Percentiles rank a stretch among this genome's conserved stretches.
phyloP scores from a whole-genome alignment of 192 early-diverging fungal species.

The Dissophora globulifera region DNA sequence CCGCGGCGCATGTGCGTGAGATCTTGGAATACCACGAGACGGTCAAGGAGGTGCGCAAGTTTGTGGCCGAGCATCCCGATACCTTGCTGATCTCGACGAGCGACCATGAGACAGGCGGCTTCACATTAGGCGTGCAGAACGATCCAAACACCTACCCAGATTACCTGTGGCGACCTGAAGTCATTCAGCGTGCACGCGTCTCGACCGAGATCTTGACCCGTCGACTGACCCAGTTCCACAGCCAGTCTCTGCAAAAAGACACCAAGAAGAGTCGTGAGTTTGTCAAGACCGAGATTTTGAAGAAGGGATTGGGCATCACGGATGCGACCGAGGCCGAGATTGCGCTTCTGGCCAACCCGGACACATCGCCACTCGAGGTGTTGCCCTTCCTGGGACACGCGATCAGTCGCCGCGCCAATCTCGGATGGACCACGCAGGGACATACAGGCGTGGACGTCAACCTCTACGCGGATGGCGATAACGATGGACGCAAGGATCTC shows the following conservation, averaged over 20 bases:
- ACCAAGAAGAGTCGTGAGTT: slow-evolving; percentile 27
- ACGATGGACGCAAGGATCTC: slow-evolving; percentile 26
- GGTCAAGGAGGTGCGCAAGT: slow-evolving; percentile 74
- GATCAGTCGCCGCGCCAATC: slow-evolving; percentile 13
- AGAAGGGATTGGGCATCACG: slow-evolving; percentile 72
- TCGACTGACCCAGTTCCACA: slow-evolving; percentile 43
- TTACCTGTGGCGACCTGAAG: slow-evolving; percentile 86
- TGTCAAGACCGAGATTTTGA: slow-evolving; percentile 69
- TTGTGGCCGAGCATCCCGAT: slow-evolving; percentile 80
- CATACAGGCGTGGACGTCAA: slow-evolving; percentile 97
- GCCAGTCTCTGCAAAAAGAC: background rate
- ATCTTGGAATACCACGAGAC: slow-evolving; percentile 89
- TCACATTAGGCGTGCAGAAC: slow-evolving; percentile 83
- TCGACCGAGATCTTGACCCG: slow-evolving; percentile 70
- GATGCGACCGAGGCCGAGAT: slow-evolving; percentile 76
- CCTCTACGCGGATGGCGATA: slow-evolving; percentile 60
- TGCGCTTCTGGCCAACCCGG: slow-evolving; percentile 46
- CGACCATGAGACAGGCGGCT: slow-evolving; percentile 98
- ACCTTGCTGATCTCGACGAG: slow-evolving; percentile 90
- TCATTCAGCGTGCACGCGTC: slow-evolving; percentile 71
- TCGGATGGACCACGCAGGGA: slow-evolving; percentile 85
- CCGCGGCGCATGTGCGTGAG: slow-evolving; percentile 90
- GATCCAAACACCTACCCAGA: slow-evolving; percentile 76
- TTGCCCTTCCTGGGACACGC: slow-evolving; percentile 14
- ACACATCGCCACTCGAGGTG: background rate